These are phyloP conservation scores for Amphirosellinia nigrospora DNA, from an alignment of 495 filamentous ascomycete species.

Conservation along the genomic window DNA sequence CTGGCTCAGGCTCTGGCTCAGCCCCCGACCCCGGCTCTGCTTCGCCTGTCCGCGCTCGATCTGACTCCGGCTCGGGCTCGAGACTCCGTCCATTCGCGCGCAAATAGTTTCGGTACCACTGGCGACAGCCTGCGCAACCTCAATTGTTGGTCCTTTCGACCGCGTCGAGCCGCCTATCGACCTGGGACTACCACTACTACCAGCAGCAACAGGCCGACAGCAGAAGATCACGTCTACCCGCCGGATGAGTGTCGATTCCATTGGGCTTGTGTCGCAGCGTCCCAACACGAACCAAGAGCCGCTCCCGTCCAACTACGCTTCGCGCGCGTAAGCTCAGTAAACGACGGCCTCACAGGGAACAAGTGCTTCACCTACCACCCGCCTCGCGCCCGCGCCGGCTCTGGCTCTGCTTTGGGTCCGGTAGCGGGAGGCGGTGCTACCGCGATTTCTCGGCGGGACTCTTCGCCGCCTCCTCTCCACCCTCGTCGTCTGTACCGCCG, in stretches of 20 bases:
- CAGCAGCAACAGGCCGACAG: conserved; percentile 25
- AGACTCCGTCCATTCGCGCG: conserved; percentile 46
- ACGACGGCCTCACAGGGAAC: conserved; percentile 30
- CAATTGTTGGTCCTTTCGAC: conserved; percentile 85
- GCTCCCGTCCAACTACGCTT: conserved; percentile 32
- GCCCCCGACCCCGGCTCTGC: conserved; percentile 24
- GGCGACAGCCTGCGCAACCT: conserved; percentile 73
- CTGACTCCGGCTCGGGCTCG: conserved; percentile 24
- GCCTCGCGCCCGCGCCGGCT: conserved; percentile 8
- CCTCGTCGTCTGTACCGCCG: conserved; percentile 40
- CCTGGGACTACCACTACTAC: conserved; percentile 35
- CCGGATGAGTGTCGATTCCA: conserved; percentile 55
- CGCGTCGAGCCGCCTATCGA: conserved; percentile 68
- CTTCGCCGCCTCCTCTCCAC: conserved; percentile 40
- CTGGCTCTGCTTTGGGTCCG: not conserved
- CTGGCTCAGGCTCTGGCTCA: conserved; percentile 1
- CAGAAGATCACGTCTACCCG: conserved; percentile 41
- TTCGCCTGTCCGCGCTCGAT: not conserved
- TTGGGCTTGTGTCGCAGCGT: conserved; percentile 33
- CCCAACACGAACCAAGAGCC: conserved; percentile 22
- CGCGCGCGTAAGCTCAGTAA: conserved; percentile 33
- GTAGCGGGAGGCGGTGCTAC: conserved; percentile 4
- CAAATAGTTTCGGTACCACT: conserved; percentile 52
- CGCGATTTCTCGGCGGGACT: conserved; percentile 24
- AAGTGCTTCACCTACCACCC: conserved; percentile 27